Percentiles rank a stretch among this genome's conserved stretches.
These are phyloP conservation scores for Astraeus odoratus DNA, from an alignment of 768 basidiomycete species.

Conservation along the genomic window DNA sequence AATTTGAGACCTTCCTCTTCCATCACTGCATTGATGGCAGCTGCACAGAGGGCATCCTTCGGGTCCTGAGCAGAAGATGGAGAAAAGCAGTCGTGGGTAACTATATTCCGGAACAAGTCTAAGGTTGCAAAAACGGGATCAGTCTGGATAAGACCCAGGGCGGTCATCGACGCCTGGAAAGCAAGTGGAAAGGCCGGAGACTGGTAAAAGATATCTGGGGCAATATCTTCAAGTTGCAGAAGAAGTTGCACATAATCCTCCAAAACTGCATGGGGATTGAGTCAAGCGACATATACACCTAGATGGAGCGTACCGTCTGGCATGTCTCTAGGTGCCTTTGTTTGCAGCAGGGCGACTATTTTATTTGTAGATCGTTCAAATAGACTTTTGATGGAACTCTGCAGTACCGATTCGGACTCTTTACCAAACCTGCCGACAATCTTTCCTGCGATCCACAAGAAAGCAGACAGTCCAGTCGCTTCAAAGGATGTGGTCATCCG, in stretches of 20 bases:
- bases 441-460: constrained; percentile 93
- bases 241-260: constrained; percentile 91
- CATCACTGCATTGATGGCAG: constrained; percentile 53
- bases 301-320: constrained; percentile 72
- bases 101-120: constrained; percentile 68
- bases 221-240: constrained; percentile 54
- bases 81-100: constrained; percentile 69
- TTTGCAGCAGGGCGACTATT: constrained; percentile 58
- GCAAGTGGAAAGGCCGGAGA: constrained; percentile 72
- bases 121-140: constrained; percentile 79
- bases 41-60: constrained; percentile 56
- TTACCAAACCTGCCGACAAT: constrained; percentile 70
- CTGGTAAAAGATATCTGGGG: constrained; percentile 73
- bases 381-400: constrained; percentile 49
- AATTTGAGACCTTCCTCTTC: constrained; percentile 70
- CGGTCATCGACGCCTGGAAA: constrained; percentile 68
- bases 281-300: background rate
- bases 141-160: constrained; percentile 75
- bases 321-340: constrained; percentile 62
- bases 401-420: constrained; percentile 50
- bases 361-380: constrained; percentile 76
- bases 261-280: constrained; percentile 52
- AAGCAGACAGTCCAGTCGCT: constrained; percentile 73
- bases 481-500: constrained; percentile 80
- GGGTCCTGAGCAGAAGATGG: constrained; percentile 44